phyloP scores from a whole-genome alignment of 2,329 filamentous ascomycete genomes.

The Corniculantispora saksenae region DNA sequence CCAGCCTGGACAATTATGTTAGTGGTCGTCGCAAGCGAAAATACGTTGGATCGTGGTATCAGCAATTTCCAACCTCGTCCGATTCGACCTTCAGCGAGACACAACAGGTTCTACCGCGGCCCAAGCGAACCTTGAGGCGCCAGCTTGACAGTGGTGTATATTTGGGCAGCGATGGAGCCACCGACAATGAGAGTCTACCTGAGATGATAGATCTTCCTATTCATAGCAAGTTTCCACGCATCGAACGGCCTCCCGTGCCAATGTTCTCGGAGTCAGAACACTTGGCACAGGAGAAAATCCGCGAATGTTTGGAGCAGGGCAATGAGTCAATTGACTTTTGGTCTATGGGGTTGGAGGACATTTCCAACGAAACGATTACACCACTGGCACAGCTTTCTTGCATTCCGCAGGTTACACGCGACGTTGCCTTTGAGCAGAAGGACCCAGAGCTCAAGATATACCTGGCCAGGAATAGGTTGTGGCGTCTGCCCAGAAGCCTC shows the following conservation, averaged over 20 bases:
- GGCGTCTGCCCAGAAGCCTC: conserved; percentile 57
- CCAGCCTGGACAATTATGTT: conserved; percentile 64
- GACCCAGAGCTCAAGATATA: conserved; percentile 63
- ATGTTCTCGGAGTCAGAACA: conserved; percentile 44
- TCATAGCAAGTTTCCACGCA: conserved; percentile 40
- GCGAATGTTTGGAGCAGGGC: conserved; percentile 57
- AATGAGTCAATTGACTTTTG: conserved; percentile 63
- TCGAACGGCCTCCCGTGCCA: conserved; percentile 33
- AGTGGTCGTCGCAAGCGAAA: conserved; percentile 60
- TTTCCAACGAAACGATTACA: conserved; percentile 59
- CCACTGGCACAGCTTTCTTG: conserved; percentile 56
- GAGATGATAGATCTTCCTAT: conserved; percentile 34
- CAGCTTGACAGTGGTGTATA: conserved; percentile 71
- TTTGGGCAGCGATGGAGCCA: conserved; percentile 61
- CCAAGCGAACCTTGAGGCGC: conserved; percentile 56
- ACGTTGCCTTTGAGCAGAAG: conserved; percentile 60
- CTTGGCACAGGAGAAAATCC: conserved; percentile 48
- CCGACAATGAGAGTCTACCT: conserved; percentile 41
- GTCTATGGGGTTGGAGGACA: conserved; percentile 52
- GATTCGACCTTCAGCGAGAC: conserved; percentile 49
- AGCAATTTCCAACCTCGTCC: conserved; percentile 55
- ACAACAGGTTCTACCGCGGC: conserved; percentile 31
- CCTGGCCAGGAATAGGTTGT: conserved; percentile 60
- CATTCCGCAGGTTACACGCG: conserved; percentile 55
- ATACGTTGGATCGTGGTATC: conserved; percentile 69